Percentiles rank a stretch among this genome's conserved stretches.
Evolutionary conservation across 768 basidiomycete species (phyloP).

Genomic region (Termitomyces sp.): DNA sequence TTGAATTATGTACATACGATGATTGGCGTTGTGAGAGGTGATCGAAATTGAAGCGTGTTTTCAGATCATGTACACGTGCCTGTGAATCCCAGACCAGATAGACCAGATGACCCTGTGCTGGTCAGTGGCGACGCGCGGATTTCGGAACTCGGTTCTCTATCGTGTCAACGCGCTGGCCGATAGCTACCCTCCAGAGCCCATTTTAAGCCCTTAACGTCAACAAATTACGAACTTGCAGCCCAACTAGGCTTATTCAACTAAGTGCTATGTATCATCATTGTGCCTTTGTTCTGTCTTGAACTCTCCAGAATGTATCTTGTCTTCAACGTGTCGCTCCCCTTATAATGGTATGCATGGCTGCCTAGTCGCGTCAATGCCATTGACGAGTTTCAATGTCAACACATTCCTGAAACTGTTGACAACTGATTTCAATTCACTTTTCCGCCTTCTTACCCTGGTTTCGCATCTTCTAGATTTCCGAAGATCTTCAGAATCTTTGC

Average conservation of each 20-base stretch:
- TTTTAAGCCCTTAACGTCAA: background rate
- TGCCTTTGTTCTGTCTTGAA: background rate
- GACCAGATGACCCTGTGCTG: background rate
- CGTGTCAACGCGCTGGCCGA: background rate
- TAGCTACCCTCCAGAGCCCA: background rate
- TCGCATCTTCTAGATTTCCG: background rate
- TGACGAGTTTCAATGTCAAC: too few species aligned
- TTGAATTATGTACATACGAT: background rate
- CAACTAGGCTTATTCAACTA: too few species aligned
- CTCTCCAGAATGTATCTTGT: background rate
- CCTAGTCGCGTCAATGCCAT: background rate
- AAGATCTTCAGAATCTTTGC: slow-evolving; percentile 3
- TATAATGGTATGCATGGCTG: background rate
- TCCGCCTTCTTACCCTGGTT: background rate
- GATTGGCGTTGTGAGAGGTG: too few species aligned
- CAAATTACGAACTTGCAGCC: background rate
- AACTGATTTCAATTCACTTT: background rate
- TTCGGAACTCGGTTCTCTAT: background rate
- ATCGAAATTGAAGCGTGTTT: background rate
- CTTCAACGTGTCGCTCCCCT: background rate
- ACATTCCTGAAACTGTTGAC: too few species aligned
- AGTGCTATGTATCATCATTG: background rate
- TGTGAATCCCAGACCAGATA: background rate
- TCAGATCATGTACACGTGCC: background rate
- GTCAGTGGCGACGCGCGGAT: background rate